phyloP scores from a whole-genome alignment of 805 yeast species.

The Myxozyma kluyveri region DNA sequence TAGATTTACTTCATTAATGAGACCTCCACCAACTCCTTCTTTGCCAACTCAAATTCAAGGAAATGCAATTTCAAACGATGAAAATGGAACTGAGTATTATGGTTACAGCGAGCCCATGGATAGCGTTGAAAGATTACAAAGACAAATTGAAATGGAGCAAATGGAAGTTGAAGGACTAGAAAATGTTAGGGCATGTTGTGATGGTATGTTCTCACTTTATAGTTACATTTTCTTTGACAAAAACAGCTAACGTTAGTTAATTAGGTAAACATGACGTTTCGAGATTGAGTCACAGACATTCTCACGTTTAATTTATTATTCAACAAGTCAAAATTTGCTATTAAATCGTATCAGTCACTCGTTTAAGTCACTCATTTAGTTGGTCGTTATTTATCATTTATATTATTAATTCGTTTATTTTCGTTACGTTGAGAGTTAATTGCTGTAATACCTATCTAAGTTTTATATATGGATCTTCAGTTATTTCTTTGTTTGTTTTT shows the following conservation, averaged over 20 bases:
- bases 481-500: no score
- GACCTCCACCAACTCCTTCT: constrained; percentile 9
- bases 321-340: neutral
- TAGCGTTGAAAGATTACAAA: constrained; percentile 13
- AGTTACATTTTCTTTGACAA: neutral
- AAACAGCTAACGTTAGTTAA: neutral
- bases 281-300: constrained; percentile 4
- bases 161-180: constrained; percentile 48
- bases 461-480: no score
- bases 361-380: neutral
- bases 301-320: neutral
- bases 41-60: no score
- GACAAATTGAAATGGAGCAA: constrained; percentile 15
- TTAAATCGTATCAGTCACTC: neutral
- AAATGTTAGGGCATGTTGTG: constrained; percentile 43
- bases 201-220: constrained; percentile 32
- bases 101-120: constrained; percentile 2
- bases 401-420: neutral
- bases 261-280: constrained; percentile 33
- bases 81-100: neutral
- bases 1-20: constrained; percentile 7
- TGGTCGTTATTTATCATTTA: neutral
- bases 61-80: neutral
- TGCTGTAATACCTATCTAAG: no score
- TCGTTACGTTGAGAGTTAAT: no score